Conservation (phyloP, 2,329 filamentous ascomycete species). For the Aulographum hederae region DNA sequence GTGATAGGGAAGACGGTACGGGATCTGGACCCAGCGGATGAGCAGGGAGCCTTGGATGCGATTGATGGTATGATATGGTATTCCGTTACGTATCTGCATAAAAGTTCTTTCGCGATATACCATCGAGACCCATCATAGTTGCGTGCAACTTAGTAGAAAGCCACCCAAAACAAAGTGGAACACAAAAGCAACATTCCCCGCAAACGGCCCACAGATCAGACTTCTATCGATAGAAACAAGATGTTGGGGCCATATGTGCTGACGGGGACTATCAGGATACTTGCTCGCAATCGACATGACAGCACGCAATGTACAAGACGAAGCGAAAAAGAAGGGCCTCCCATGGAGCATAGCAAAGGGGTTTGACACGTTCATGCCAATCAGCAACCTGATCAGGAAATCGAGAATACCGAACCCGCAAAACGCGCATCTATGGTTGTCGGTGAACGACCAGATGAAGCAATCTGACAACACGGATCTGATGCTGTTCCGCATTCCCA, state of each 20-base stretch:
- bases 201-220: neutral
- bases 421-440: constrained; percentile 69
- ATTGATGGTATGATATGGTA: constrained; percentile 45
- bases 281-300: constrained; percentile 94
- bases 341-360: constrained; percentile 96
- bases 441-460: constrained; percentile 58
- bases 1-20: constrained; percentile 68
- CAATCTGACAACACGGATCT: constrained; percentile 82
- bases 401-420: constrained; percentile 70
- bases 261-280: too few species aligned
- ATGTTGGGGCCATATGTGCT: too few species aligned
- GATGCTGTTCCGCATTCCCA: constrained; percentile 84
- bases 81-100: too few species aligned
- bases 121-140: too few species aligned
- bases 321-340: constrained; percentile 91
- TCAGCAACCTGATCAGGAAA: constrained; percentile 68
- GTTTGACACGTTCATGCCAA: constrained; percentile 90
- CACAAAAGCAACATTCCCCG: too few species aligned
- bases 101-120: too few species aligned
- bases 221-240: too few species aligned
- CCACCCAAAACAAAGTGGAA: too few species aligned
- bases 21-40: constrained; percentile 59
- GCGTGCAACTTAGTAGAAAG: too few species aligned
- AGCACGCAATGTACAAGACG: constrained; percentile 82
- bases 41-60: constrained; percentile 57